Evolutionary conservation across 2,329 filamentous ascomycete species (phyloP).

Genomic region (Epichloe typhina): DNA sequence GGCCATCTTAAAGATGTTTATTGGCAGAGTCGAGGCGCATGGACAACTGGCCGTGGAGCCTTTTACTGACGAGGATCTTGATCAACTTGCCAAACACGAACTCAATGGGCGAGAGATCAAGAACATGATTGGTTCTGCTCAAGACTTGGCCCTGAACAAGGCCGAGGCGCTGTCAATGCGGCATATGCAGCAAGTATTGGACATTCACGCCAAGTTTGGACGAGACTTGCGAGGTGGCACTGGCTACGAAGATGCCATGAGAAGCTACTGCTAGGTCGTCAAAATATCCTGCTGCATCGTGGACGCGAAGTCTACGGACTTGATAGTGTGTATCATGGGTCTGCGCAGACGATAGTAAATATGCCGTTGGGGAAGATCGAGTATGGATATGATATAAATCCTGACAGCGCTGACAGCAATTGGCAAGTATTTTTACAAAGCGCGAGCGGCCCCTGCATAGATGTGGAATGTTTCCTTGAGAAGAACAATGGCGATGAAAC

Average conservation of each 20-base stretch:
- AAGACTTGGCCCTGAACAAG: slow-evolving; percentile 70
- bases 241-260: slow-evolving; percentile 74
- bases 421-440: not conserved
- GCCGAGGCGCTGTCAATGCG: slow-evolving; percentile 58
- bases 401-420: not conserved
- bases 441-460: not conserved
- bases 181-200: slow-evolving; percentile 71
- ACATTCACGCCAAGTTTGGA: slow-evolving; percentile 72
- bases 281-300: no score
- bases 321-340: not conserved
- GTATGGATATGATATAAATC: not conserved
- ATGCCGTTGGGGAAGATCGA: not conserved
- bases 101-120: slow-evolving; percentile 63
- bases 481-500: not conserved
- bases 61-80: slow-evolving; percentile 56
- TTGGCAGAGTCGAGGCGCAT: slow-evolving; percentile 55
- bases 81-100: slow-evolving; percentile 51
- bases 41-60: slow-evolving; percentile 46
- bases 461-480: not conserved
- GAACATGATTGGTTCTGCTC: slow-evolving; percentile 72
- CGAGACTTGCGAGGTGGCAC: slow-evolving; percentile 68
- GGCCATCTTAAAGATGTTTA: slow-evolving; percentile 73
- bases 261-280: slow-evolving; percentile 49
- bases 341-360: no score
- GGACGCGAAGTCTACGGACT: not conserved